Base-by-base conservation (phyloP, 1,139 yeast species). In the Geotrichum phurueaensis region DNA sequence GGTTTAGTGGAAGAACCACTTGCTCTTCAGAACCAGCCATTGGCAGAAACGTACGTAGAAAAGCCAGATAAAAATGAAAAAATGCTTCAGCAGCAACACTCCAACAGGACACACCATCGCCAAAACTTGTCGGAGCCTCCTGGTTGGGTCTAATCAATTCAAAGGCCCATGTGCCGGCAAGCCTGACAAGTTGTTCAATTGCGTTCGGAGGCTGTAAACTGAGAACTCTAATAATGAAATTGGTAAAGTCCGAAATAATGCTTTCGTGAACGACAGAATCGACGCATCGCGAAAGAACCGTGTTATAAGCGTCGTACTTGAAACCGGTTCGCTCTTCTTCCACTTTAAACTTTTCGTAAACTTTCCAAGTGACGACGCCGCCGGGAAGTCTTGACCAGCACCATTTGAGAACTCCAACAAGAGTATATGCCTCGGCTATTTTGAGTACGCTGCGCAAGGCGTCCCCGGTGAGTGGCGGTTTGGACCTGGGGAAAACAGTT, bases 121-220 rank as follows among this genome's bases (percentile, higher is more conserved):
- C 80, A 70, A 88, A 89, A 39, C 77, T 68, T 64, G 76, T 73
- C 20, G 45, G 45, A 6, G 67, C 65, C 23, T 66, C 67, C 31
- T 64, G 62, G 43, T 66, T 72, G 65, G 51, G 71, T 60, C 53
- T 73, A 66, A 58, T 72, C 70, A 64, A 73, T 64, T 83, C 84
- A 69, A 91, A 91, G 0, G 96, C 97, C 96, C 97, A 91, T 48
- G 89, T 76, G 23, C 94, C 91, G 45, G 95, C 87, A 84, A 91
- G 81, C 67, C 88, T 85, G 20, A 95, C 81, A 23, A 91, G 79
- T 69, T 89, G 89, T 54, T 92, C 84, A 76, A 90, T 75, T 67
- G 86, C 85, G 70, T 89, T 89, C 58, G 84, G 84, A 66, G 85
- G 87, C 2, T 96, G 84, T 72, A 89, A 87, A 15, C 95, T 84